These are phyloP conservation scores for Stephanodiscus minutulus DNA, from an alignment of 108 stramenopile genomes.

Conservation along the genomic window DNA sequence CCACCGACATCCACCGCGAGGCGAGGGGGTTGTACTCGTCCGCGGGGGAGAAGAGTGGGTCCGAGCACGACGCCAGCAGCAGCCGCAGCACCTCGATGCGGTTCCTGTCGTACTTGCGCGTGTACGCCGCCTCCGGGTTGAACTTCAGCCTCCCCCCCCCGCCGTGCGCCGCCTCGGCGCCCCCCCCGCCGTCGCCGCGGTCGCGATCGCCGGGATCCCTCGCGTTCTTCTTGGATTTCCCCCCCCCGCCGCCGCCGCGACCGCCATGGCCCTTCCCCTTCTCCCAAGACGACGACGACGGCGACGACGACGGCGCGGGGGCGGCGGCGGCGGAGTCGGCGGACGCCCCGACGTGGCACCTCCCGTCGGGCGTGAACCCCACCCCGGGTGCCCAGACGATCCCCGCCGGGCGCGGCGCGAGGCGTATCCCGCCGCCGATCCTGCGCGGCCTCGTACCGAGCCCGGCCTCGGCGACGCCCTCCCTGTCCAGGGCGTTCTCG, in stretches of 20 bases:
- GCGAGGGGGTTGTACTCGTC: slow-evolving; percentile 90
- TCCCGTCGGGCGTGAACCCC: slow-evolving; percentile 57
- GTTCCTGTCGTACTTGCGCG: slow-evolving; percentile 90
- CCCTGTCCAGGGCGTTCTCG: slow-evolving; percentile 58
- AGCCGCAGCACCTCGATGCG: slow-evolving; percentile 94
- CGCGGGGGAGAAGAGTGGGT: slow-evolving; percentile 90
- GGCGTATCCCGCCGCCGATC: slow-evolving; percentile 54
- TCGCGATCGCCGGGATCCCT: not conserved
- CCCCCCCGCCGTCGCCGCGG: not conserved
- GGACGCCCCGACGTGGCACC: slow-evolving; percentile 27
- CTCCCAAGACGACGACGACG: not conserved
- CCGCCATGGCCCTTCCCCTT: not conserved
- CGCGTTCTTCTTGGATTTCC: not conserved
- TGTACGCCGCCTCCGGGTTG: slow-evolving; percentile 46
- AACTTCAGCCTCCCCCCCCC: not conserved
- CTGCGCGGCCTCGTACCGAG: slow-evolving; percentile 49
- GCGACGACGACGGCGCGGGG: not conserved
- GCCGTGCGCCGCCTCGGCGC: too few species aligned
- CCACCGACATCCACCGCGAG: slow-evolving; percentile 86
- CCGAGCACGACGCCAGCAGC: slow-evolving; percentile 85
- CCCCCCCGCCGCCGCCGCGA: not conserved
- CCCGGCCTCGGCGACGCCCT: slow-evolving; percentile 64
- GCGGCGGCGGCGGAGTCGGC: too few species aligned
- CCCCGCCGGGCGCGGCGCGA: slow-evolving; percentile 61
- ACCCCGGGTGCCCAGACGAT: slow-evolving; percentile 81